Conservation (phyloP, 2,329 filamentous ascomycete species). For the Dactylonectria estremocensis region DNA sequence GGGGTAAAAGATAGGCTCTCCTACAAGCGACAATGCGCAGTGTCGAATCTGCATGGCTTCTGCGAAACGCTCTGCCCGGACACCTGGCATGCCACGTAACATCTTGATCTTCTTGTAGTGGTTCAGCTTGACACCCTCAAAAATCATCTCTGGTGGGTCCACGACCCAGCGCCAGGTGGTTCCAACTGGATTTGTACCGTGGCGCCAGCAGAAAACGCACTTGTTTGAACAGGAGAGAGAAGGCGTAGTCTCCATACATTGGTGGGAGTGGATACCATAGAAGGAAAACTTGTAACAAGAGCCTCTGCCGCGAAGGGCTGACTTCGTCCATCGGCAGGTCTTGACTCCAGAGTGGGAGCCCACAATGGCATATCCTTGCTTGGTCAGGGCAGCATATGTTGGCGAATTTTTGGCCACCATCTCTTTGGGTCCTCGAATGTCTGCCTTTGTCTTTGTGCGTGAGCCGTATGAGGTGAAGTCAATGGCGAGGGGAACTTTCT, state of each 20-base stretch:
- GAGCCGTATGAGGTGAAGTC: constrained; percentile 87
- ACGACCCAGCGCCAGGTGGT: constrained; percentile 98
- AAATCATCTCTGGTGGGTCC: constrained; percentile 91
- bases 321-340: constrained; percentile 99
- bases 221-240: constrained; percentile 98
- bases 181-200: constrained; percentile 96
- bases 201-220: constrained; percentile 98
- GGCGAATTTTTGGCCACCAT: constrained; percentile 96
- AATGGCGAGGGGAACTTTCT: constrained; percentile 75
- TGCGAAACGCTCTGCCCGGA: constrained; percentile 90
- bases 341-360: constrained; percentile 97
- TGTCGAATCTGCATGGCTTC: constrained; percentile 95
- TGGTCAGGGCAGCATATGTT: constrained; percentile 90
- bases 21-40: constrained; percentile 92
- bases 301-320: constrained; percentile 90
- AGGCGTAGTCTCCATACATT: constrained; percentile 98
- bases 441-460: constrained; percentile 60
- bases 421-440: constrained; percentile 75
- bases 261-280: constrained; percentile 95
- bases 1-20: constrained; percentile 99
- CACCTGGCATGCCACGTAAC: constrained; percentile 93
- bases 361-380: constrained; percentile 96
- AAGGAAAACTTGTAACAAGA: constrained; percentile 99
- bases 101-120: constrained; percentile 99
- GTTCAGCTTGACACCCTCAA: constrained; percentile 88